Evolutionary conservation across 164 flowering plant species (phyloP), one percentile per base, ranked within the genome.

Genomic region (Magnolia kwangsiensis): DNA sequence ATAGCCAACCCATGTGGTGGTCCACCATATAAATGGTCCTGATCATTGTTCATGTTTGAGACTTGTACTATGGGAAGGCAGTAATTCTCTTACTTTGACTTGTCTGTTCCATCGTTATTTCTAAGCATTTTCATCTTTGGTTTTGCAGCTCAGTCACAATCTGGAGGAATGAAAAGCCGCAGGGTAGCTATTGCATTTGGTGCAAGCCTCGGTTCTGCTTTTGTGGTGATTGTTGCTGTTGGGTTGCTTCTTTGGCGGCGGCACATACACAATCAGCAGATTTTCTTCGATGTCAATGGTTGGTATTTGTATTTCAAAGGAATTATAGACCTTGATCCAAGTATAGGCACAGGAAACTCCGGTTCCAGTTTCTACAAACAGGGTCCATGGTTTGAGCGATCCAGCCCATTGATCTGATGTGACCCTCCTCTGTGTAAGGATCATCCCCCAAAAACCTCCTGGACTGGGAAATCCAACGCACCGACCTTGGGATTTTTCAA

Each of bases 221-320:
- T 86, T 81, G 29, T 83, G 21, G 19, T 85, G 67, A 74, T 87
- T 10, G 9, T 85, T 31, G 73, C 78, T 24, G 74, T 86, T 66
- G 94, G 87, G 20, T 75, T 90, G 67, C 78, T 88, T 31, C 74
- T 92, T 63, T 94, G 96, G 98, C 88, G 91, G 96, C 83, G 92
- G 63, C 89, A 89, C 61, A 83, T 89, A 73, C 89, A 77, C 82
- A 91, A 88, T 71, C 86, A 87, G 75, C 94, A 91, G 79, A 85
- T 92, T 24, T 92, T 92, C 89, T 91, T 92, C 81, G 97, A 92
- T 78, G 89, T 91, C 27, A 91, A 90, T 84, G 97, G 97, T 92
- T 70, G 80, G 89, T 81, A 37, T 37, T 37, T 37, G 45, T 37
- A 37, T 37, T 4, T 37, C 45, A 37, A 3, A 37, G 45, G 45